Evolutionary conservation across 371 early-diverging fungal species (phyloP).

Genomic region (Syncephalastrum sp.): DNA sequence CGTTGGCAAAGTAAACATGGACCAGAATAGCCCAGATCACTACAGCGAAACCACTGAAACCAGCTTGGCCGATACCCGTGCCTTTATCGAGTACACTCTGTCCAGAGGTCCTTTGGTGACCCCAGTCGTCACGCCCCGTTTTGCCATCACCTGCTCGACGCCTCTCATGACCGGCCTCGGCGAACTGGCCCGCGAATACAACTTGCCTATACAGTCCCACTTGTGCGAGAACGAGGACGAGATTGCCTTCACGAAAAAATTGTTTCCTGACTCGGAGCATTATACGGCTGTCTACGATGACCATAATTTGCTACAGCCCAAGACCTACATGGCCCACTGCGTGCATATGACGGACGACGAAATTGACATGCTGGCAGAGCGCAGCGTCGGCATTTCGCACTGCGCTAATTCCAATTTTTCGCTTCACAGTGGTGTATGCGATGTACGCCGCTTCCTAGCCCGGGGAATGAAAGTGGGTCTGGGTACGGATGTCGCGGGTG

Average conservation of each 20-base stretch:
- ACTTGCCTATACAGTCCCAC: slow-evolving; percentile 81
- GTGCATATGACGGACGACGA: slow-evolving; percentile 82
- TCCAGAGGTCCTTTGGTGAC: slow-evolving; percentile 45
- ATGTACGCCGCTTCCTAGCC: slow-evolving; percentile 73
- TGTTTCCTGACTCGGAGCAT: slow-evolving; percentile 68
- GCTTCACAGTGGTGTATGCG: slow-evolving; percentile 77
- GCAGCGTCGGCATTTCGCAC: slow-evolving; percentile 78
- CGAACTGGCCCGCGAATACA: slow-evolving; percentile 63
- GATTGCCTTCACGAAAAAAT: slow-evolving; percentile 61
- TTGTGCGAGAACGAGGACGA: slow-evolving; percentile 82
- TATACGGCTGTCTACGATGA: slow-evolving; percentile 81
- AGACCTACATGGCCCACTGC: slow-evolving; percentile 91
- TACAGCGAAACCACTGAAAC: slow-evolving; percentile 70
- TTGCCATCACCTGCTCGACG: slow-evolving; percentile 80
- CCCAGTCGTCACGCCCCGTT: slow-evolving; percentile 89
- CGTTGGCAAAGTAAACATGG: slow-evolving; percentile 96
- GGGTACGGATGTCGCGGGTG: slow-evolving; percentile 93
- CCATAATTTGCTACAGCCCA: slow-evolving; percentile 59
- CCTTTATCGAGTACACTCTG: slow-evolving; percentile 64
- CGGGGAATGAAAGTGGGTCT: slow-evolving; percentile 81
- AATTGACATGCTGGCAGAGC: slow-evolving; percentile 53
- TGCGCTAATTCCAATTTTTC: slow-evolving; percentile 92
- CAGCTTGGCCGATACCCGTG: slow-evolving; percentile 67
- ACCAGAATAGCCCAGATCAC: slow-evolving; percentile 77
- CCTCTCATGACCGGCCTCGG: slow-evolving; percentile 68